Evolutionary conservation across 768 basidiomycete species (phyloP).

Genomic region (Psilocybe tampanensis): DNA sequence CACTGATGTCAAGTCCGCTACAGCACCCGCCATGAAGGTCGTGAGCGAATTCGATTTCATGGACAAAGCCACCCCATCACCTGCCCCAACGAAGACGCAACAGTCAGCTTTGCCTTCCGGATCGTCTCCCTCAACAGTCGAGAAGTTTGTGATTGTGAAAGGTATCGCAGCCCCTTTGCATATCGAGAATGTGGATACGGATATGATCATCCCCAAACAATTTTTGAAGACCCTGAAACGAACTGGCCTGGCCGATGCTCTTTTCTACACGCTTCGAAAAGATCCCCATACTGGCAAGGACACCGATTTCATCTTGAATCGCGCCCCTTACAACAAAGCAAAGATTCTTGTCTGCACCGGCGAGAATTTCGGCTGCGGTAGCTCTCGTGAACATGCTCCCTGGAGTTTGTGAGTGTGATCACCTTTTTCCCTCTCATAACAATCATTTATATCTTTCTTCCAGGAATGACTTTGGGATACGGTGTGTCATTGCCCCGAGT

Average conservation of each 20-base stretch:
- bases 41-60: slow-evolving; percentile 76
- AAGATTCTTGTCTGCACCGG: slow-evolving; percentile 85
- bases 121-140: slow-evolving; percentile 47
- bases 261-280: slow-evolving; percentile 83
- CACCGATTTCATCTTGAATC: slow-evolving; percentile 86
- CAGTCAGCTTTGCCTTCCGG: slow-evolving; percentile 38
- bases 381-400: slow-evolving; percentile 89
- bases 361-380: slow-evolving; percentile 90
- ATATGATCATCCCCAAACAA: slow-evolving; percentile 94
- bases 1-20: slow-evolving; percentile 44
- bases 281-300: slow-evolving; percentile 77
- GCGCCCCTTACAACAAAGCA: slow-evolving; percentile 71
- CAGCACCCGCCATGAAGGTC: slow-evolving; percentile 64
- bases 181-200: slow-evolving; percentile 88
- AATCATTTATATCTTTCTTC: slow-evolving; percentile 1
- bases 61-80: slow-evolving; percentile 65
- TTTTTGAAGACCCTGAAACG: slow-evolving; percentile 92
- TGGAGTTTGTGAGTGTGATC: slow-evolving; percentile 72
- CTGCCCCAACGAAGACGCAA: slow-evolving; percentile 39
- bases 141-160: slow-evolving; percentile 70
- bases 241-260: slow-evolving; percentile 80
- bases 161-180: slow-evolving; percentile 81
- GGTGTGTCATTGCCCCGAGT: slow-evolving; percentile 84
- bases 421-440: neutral
- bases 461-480: slow-evolving; percentile 89